Evolutionary conservation across 2,329 filamentous ascomycete genomes (phyloP).

Genomic region (Xylariaceae sp.): DNA sequence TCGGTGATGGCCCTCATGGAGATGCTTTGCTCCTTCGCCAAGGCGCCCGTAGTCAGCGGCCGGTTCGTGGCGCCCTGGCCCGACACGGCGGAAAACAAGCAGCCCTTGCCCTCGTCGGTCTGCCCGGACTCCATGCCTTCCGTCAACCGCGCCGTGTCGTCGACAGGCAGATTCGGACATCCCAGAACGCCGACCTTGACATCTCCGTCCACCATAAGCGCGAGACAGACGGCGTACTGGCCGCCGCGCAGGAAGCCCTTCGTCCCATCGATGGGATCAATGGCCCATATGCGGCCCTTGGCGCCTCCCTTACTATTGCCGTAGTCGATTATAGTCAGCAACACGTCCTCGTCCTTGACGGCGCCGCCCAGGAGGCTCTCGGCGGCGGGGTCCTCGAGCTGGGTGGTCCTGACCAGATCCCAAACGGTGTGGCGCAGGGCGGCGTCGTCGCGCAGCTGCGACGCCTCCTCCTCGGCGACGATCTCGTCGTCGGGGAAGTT

Average conservation of each 20-base stretch:
- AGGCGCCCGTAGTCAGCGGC: constrained; percentile 61
- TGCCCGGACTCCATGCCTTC: constrained; percentile 74
- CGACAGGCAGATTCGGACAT: constrained; percentile 91
- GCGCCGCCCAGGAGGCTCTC: constrained; percentile 71
- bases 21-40: constrained; percentile 64
- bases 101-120: constrained; percentile 76
- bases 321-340: constrained; percentile 68
- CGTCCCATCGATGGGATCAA: constrained; percentile 97
- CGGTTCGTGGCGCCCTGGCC: constrained; percentile 81
- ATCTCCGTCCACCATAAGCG: constrained; percentile 87
- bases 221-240: constrained; percentile 95
- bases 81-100: constrained; percentile 82
- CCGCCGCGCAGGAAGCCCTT: constrained; percentile 96
- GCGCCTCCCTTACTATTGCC: constrained; percentile 72
- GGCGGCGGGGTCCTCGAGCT: constrained; percentile 66
- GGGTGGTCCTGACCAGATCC: constrained; percentile 75
- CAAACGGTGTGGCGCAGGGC: constrained; percentile 77
- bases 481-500: constrained; percentile 91
- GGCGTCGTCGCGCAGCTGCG: constrained; percentile 72
- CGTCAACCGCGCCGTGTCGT: constrained; percentile 73
- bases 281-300: constrained; percentile 85
- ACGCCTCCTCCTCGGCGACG: constrained; percentile 93
- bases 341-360: constrained; percentile 65
- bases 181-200: constrained; percentile 94
- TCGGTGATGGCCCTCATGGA: constrained; percentile 77